A percentile compares a stretch with the other conserved stretches of the same genome.
Evolutionary conservation across 208 protist species (phyloP).

Genomic region (Leishmania martiniquensis): DNA sequence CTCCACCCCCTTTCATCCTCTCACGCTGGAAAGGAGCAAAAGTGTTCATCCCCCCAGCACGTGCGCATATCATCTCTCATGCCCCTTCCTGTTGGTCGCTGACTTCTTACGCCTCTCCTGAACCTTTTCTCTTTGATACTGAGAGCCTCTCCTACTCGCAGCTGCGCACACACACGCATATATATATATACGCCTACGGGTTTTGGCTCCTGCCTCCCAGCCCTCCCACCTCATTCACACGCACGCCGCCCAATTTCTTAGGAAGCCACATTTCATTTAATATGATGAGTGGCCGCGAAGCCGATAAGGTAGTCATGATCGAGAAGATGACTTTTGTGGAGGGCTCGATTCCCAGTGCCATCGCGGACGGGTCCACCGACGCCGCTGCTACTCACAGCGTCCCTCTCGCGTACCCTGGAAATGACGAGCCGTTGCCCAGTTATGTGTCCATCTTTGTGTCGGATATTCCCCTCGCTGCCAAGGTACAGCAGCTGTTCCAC

Average conservation of each 20-base stretch:
- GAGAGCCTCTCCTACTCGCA: background rate
- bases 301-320: slow-evolving; percentile 20
- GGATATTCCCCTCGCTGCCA: slow-evolving; percentile 18
- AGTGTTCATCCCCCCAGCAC: background rate
- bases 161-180: background rate
- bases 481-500: slow-evolving; percentile 38
- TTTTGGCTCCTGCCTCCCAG: background rate
- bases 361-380: slow-evolving; percentile 1
- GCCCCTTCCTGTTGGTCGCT: slow-evolving; percentile 23
- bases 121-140: background rate
- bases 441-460: slow-evolving; percentile 45
- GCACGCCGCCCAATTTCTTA: background rate
- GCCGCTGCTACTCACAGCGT: background rate
- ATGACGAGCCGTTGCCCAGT: slow-evolving; percentile 25
- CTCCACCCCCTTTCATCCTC: slow-evolving; percentile 8
- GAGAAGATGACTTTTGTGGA: slow-evolving; percentile 49
- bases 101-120: slow-evolving; percentile 5
- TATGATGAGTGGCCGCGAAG: slow-evolving; percentile 1
- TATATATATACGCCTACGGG: background rate
- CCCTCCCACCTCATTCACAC: background rate
- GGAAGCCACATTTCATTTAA: background rate
- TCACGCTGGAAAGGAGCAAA: too few species aligned
- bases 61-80: slow-evolving; percentile 2
- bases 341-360: background rate
- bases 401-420: slow-evolving; percentile 1